phyloP scores from a whole-genome alignment of 129 eudicot species.

The Scalesia atractyloides region DNA sequence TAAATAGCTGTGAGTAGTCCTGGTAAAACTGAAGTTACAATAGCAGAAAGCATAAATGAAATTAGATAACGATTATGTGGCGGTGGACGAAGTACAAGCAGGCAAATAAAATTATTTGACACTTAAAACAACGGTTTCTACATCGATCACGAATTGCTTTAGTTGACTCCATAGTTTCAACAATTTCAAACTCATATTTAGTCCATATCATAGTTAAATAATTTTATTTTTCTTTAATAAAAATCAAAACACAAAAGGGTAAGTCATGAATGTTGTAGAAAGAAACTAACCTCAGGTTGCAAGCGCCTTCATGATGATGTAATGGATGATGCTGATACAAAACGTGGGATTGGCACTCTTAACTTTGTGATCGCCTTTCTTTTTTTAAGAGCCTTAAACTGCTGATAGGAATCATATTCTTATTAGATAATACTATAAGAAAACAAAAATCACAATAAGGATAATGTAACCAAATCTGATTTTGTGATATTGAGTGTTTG shows the following conservation, averaged over 20 bases:
- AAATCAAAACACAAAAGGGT: background rate
- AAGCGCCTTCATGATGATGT: conserved; percentile 97
- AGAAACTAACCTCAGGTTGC: conserved; percentile 59
- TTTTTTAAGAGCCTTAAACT: background rate
- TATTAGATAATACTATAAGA: background rate
- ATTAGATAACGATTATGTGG: no score
- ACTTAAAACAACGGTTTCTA: no score
- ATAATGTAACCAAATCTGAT: no score
- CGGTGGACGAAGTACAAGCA: no score
- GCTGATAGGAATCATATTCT: background rate
- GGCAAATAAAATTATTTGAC: no score
- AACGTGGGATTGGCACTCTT: conserved; percentile 79
- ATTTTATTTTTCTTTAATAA: background rate
- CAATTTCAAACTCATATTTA: background rate
- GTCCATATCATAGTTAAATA: background rate
- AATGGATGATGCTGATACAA: conserved; percentile 91
- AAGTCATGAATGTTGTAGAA: conserved; percentile 6
- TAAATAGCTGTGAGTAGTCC: no score
- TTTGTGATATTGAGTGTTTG: no score
- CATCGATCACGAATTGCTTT: no score
- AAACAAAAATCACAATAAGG: no score
- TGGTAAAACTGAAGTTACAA: no score
- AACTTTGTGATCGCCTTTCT: conserved; percentile 58
- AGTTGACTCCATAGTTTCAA: no score
- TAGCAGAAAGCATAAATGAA: no score